phyloP scores from a whole-genome alignment of 306 rosid species.

The Abrus precatorius region DNA sequence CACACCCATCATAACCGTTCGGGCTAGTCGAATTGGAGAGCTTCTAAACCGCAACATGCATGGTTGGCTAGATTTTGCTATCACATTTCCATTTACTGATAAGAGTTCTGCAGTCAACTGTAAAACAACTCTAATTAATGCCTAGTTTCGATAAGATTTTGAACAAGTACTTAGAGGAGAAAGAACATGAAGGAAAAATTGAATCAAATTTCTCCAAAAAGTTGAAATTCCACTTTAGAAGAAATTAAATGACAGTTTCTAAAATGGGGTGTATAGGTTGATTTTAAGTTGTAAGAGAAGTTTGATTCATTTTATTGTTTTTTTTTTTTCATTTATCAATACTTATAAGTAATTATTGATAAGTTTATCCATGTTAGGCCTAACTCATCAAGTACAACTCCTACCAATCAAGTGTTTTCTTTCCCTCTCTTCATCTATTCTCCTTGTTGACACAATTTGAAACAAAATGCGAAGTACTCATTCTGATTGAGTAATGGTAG shows the following conservation, averaged over 20 bases:
- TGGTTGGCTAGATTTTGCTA: conserved; percentile 73
- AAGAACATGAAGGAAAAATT: no score
- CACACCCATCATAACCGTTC: conserved; percentile 67
- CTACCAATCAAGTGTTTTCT: not conserved
- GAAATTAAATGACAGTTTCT: no score
- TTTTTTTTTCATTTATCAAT: no score
- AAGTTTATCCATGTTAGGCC: no score
- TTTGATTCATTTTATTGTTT: no score
- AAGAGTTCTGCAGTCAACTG: conserved; percentile 76
- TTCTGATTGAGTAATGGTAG: conserved; percentile 6
- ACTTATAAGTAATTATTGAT: no score
- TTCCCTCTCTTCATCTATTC: not conserved
- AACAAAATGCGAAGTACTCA: not conserved
- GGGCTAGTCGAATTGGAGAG: conserved; percentile 65
- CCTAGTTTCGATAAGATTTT: no score
- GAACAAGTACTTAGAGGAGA: no score
- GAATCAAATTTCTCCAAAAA: no score
- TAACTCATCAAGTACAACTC: not conserved
- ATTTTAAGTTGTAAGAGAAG: no score
- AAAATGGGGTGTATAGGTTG: no score
- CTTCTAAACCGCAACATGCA: conserved; percentile 84
- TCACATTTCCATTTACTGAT: conserved; percentile 65
- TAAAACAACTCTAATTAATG: not conserved
- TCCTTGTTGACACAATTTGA: conserved; percentile 8
- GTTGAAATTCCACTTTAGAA: no score